These are phyloP conservation scores for Cercophora newfieldiana DNA, from an alignment of 495 filamentous ascomycete genomes.

Conservation along the genomic window DNA sequence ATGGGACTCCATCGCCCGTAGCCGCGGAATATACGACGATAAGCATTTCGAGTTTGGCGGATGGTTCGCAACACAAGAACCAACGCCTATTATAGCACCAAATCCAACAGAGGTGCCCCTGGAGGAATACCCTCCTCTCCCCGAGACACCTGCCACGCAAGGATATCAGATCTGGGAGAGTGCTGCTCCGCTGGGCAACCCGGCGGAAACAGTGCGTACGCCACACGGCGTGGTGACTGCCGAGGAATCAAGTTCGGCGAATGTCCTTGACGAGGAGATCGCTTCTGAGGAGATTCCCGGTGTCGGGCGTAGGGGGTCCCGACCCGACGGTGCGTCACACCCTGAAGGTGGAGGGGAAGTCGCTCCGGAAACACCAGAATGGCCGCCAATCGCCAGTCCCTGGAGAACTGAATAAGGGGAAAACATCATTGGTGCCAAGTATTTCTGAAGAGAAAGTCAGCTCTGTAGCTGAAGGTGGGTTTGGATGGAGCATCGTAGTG, in stretches of 20 bases:
- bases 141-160: slow-evolving; percentile 3
- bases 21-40: slow-evolving; percentile 17
- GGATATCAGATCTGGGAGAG: not conserved
- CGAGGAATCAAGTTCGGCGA: not conserved
- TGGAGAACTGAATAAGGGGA: not conserved
- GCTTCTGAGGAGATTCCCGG: not conserved
- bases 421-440: not conserved
- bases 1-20: slow-evolving; percentile 13
- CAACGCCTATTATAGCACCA: not conserved
- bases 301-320: not conserved
- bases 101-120: not conserved
- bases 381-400: not conserved
- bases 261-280: not conserved
- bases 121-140: slow-evolving; percentile 6
- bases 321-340: not conserved
- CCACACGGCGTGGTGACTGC: not conserved
- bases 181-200: not conserved
- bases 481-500: not conserved
- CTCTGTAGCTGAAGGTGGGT: not conserved
- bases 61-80: slow-evolving; percentile 19
- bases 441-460: not conserved
- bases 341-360: not conserved
- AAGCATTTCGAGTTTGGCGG: slow-evolving; percentile 25
- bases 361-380: not conserved
- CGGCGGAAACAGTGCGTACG: not conserved